Conservation (phyloP, 2,329 filamentous ascomycete genomes). For the Daldinia eschscholtzii region DNA sequence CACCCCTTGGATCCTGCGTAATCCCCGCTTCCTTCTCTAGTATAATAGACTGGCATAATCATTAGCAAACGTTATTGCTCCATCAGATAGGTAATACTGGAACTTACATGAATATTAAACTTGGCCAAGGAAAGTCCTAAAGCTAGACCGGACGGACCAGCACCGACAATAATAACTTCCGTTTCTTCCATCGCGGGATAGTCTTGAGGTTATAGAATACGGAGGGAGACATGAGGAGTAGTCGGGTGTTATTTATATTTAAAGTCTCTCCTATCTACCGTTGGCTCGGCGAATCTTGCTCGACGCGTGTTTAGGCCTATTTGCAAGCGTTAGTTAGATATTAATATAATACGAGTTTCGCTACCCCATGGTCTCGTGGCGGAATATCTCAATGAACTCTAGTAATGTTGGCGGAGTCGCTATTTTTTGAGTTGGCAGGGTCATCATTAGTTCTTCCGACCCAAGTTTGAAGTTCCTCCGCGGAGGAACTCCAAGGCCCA, state of each 20-base stretch:
- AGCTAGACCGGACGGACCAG: slow-evolving; percentile 46
- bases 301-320: neutral
- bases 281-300: neutral
- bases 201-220: neutral
- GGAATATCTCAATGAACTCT: too few relatives aligned
- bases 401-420: neutral
- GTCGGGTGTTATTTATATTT: neutral
- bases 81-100: neutral
- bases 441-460: slow-evolving; percentile 17
- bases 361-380: too few relatives aligned
- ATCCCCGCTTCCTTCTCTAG: slow-evolving; percentile 47
- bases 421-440: neutral
- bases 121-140: slow-evolving; percentile 44
- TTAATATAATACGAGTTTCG: neutral
- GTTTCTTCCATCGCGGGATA: slow-evolving; percentile 42
- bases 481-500: slow-evolving; percentile 36
- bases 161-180: slow-evolving; percentile 47
- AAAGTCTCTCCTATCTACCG: neutral
- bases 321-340: neutral
- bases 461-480: slow-evolving; percentile 37
- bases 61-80: slow-evolving; percentile 1
- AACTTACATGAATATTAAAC: slow-evolving; percentile 44
- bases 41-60: slow-evolving; percentile 38
- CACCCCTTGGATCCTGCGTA: slow-evolving; percentile 45
- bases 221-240: neutral